Base-by-base conservation (phyloP, 495 filamentous ascomycete genomes). In the Tuber magnatum region DNA sequence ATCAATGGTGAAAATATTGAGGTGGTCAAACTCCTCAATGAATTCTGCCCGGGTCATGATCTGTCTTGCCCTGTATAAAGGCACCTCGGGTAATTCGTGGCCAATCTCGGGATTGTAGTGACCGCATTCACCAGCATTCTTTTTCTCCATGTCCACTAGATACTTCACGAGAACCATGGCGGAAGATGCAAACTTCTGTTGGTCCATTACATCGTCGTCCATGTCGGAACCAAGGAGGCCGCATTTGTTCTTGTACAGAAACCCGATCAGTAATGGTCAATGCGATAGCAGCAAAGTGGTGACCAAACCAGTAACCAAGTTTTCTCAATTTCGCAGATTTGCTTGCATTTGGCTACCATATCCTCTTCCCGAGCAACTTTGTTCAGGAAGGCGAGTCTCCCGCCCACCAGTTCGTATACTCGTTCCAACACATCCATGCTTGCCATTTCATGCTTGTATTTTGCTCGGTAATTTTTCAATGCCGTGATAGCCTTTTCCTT, bases 201-300 rank as follows among this genome's bases (percentile, higher is more conserved):
- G 91, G 81, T 98, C 93, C 95, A 99, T 98, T 56, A 97, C 95
- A 84, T 99, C 95, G 85, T 99, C 95, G 79, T 99, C 95, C 94
- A 97, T 97, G 77, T 93, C 92, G 65, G 83, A 85, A 24, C 95
- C 95, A 16, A 99, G 88, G 76, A 98, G 96, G 89, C 94, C 93
- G 84, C 94, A 97, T 78, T 96, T 90, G 84, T 97, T 97, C 77
- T 76, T 35, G 28, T 43, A 71, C 38, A 43, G 10, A 43, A 40
- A n/a, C 24, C 69, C 24, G 5, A 22, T 71, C 42, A 71, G 69
- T 24, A 71, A 43, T 42, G 12, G 35, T 39, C 70, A 71, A 20
- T 12, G 38, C 39, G 20, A 43, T 32, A 28, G n/a, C 35, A 46
- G 24, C 14, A 68, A 51, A 35, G 40, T 22, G 24, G 28, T 24